Base-by-base conservation (phyloP, 805 yeast species). In the Saccharomycopsis malanga region DNA sequence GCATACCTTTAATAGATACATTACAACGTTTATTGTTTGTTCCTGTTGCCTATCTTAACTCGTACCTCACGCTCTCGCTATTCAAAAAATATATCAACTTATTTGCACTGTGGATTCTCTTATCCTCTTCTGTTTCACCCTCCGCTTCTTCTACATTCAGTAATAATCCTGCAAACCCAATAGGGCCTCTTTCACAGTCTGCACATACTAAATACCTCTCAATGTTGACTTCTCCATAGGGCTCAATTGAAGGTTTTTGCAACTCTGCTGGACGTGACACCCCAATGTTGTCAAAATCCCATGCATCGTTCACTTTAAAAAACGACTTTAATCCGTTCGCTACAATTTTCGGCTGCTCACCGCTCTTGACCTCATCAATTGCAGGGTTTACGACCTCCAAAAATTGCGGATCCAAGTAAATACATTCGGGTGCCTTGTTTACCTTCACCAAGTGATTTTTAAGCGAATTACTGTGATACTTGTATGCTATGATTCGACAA, bases 271-370 rank as follows among this genome's bases (percentile, higher is more conserved):
- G 45, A 48, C 71, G 71, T 1, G 88, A 81, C 2, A 84, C 91
- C 1, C 87, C 89, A 39, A 84, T 74, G 56, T 84, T 84, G 53
- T 84, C 89, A 56, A 84, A 84, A 53, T 77, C 84, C 93, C 93
- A 84, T 45, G 80, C 77, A 56, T 82, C 86, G 2, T 63, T 57
- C 1, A 81, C 65, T 24, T 65, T 56, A 37, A 70, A 66, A 56
- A 77, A 80, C 5, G 49, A 24, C 21, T 24, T 12, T 21, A 15
- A 20, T 35, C 27, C 34, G 15, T 18, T 12, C 41, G 34, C 23
- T 32, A 25, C 14, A 18, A 18, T 35, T 34, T 48, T 22, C 40
- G 14, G 25, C 37, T n/a, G 30, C 29, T 35, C 24, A 4, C 7
- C 46, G 18, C 17, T 44, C 17, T 34, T 15, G 12, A 4, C 15